Evolutionary conservation across 176 grass and related monocot species (phyloP), one percentile per base, ranked within the genome.

Genomic region (Ensete ventricosum): DNA sequence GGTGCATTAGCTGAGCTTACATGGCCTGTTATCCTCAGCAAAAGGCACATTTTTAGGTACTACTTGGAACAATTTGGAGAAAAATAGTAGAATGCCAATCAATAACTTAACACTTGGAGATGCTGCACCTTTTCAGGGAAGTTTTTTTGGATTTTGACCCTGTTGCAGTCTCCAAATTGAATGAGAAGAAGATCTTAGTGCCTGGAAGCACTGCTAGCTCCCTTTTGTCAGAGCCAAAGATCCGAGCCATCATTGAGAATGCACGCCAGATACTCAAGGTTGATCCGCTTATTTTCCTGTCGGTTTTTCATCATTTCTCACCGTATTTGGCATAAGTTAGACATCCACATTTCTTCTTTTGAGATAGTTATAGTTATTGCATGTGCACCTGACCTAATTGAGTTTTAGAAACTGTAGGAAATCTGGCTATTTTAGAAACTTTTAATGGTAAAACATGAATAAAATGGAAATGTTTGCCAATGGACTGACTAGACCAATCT

Each of bases 1-100:
- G 73, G 86, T 82, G 78, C 95, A 77, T 84, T 99, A 54, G 95
- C 95, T 57, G 95, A 99, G 75, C 88, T 91, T 52, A 86, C 88
- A 66, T 99, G 95, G 95, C 79, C 95, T 20, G 86, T 84, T 79
- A 99, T 95, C 85, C 91, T 94, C 11, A 94, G 84, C 69, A 94
- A 71, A 77, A 91, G 95, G 79, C 88, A 94, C 76, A 83, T 63
- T 67, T 94, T 99, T 70, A 94, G 91, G 95, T 94, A 94, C 57
- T 60, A 23, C 1, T 77, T 83, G 21, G 67, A 78, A 75, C 13
- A 55, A 57, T 19, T 74, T 2, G 22, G 57, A 57, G 16, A 62
- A 7, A 7, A 62, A 19, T 17, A 29, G 9, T 74, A 26, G 2
- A 34, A 55, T 55, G 13, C 16, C 11, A 2, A 53, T 52, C 2